Conservation (phyloP, 208 protist genomes). For the Trypanosoma brucei region DNA sequence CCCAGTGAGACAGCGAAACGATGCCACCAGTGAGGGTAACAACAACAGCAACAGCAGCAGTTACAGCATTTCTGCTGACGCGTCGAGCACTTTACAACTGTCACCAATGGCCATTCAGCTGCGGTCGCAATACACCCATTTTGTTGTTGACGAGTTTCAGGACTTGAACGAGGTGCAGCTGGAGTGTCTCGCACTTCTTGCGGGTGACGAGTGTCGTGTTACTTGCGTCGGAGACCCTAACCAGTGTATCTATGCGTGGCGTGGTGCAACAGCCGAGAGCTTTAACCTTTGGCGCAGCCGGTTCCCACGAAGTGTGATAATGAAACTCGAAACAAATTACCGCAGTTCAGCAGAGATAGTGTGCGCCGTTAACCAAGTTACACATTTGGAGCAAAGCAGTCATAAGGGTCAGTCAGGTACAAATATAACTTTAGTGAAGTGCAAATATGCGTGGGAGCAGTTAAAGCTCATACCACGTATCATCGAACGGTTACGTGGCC, state of each 20-base stretch:
- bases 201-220: conserved; percentile 71
- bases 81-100: background rate
- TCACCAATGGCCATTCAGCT: conserved; percentile 35
- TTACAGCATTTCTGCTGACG: background rate
- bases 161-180: conserved; percentile 87
- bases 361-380: conserved; percentile 45
- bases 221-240: conserved; percentile 87
- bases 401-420: conserved; percentile 37
- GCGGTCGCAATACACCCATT: conserved; percentile 64
- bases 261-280: conserved; percentile 65
- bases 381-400: conserved; percentile 36
- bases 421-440: conserved; percentile 33
- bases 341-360: conserved; percentile 75
- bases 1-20: conserved; percentile 10
- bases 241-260: conserved; percentile 88
- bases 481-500: conserved; percentile 37
- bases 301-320: conserved; percentile 53
- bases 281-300: conserved; percentile 69
- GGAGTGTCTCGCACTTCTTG: conserved; percentile 75
- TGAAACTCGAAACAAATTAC: conserved; percentile 73
- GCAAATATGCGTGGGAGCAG: conserved; percentile 33
- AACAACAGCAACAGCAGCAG: conserved; percentile 6
- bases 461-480: conserved; percentile 34
- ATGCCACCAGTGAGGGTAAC: conserved; percentile 1
- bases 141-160: conserved; percentile 89